Conservation (phyloP, 495 filamentous ascomycete genomes). For the Aspergillus ostianus region DNA sequence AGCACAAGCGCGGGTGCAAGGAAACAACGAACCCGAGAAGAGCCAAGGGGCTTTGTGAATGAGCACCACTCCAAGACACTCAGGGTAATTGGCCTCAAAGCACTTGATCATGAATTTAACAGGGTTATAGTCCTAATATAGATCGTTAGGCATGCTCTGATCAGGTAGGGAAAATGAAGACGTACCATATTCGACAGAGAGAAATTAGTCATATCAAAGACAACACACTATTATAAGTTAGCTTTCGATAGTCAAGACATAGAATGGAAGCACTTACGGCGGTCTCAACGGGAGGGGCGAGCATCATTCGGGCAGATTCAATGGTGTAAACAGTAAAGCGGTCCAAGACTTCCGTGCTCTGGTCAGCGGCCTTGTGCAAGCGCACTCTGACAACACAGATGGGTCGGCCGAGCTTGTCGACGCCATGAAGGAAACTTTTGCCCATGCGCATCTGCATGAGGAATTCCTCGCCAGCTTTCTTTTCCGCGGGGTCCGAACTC, state of each 20-base stretch:
- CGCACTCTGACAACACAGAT: constrained; percentile 84
- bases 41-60: constrained; percentile 97
- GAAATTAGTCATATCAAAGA: constrained; percentile 96
- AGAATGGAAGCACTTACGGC: constrained; percentile 59
- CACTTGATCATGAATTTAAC: constrained; percentile 99
- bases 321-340: constrained; percentile 92
- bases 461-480: constrained; percentile 77
- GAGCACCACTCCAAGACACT: constrained; percentile 86
- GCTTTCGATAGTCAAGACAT: background rate
- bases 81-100: constrained; percentile 98
- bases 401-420: constrained; percentile 80
- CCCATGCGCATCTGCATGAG: constrained; percentile 80
- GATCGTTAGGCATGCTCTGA: constrained; percentile 13
- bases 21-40: constrained; percentile 70
- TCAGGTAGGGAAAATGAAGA: background rate
- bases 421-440: constrained; percentile 92
- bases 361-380: constrained; percentile 77
- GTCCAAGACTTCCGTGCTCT: constrained; percentile 76
- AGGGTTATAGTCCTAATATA: constrained; percentile 77
- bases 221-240: constrained; percentile 56
- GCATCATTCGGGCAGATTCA: constrained; percentile 83
- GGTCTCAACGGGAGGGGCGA: constrained; percentile 80
- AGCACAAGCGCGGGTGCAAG: background rate
- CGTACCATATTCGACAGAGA: constrained; percentile 90
- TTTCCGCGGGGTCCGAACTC: constrained; percentile 50